phyloP scores from a whole-genome alignment of 371 early-diverging fungal genomes.

The Mortierella sp. region DNA sequence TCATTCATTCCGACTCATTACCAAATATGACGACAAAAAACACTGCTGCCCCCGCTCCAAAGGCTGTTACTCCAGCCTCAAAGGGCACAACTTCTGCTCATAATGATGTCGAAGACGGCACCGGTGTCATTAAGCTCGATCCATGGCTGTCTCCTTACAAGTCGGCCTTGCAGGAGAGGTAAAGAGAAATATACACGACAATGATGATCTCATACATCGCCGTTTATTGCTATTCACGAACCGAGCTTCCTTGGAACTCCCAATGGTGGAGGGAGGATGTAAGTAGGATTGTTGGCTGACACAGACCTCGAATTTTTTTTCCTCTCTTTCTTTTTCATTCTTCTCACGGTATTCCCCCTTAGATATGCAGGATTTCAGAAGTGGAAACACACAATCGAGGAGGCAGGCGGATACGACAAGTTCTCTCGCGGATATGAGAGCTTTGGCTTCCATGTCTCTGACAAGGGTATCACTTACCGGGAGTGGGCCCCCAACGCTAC shows the following conservation, averaged over 20 bases:
- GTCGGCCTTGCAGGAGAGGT: conserved; percentile 72
- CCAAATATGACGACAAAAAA: conserved; percentile 26
- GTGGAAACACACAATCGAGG: conserved; percentile 80
- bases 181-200: neutral
- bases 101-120: conserved; percentile 62
- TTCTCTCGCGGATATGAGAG: conserved; percentile 87
- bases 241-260: neutral
- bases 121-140: conserved; percentile 77
- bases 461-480: conserved; percentile 82
- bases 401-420: conserved; percentile 82
- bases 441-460: conserved; percentile 81
- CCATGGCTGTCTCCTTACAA: conserved; percentile 81
- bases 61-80: neutral
- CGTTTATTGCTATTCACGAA: neutral
- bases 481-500: conserved; percentile 97
- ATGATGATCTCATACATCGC: neutral
- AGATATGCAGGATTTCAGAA: conserved; percentile 71
- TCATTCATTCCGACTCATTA: neutral
- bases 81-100: neutral
- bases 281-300: neutral
- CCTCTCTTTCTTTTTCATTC: neutral
- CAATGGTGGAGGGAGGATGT: too few species aligned
- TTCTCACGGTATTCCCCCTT: neutral
- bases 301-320: neutral
- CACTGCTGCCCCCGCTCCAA: neutral